These are phyloP conservation scores for Euphorbia schlechtendalii DNA, from an alignment of 441 rosid genomes.

Conservation along the genomic window DNA sequence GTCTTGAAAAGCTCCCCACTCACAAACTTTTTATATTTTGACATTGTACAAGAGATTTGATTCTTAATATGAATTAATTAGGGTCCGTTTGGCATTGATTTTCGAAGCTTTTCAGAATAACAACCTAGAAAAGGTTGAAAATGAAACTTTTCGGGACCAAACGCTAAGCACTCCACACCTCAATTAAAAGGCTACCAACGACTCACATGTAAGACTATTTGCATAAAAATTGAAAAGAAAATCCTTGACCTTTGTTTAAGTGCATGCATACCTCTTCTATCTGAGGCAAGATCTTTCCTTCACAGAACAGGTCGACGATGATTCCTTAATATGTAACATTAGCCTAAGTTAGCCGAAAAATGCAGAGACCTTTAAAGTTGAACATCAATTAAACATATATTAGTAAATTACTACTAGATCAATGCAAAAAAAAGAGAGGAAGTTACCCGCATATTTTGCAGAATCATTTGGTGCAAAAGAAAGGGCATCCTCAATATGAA, in stretches of 20 bases:
- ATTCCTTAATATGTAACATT: constrained; percentile 40
- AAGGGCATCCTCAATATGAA: constrained; percentile 60
- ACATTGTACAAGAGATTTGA: too few species aligned
- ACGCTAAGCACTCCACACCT: too few species aligned
- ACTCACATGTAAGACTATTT: not conserved
- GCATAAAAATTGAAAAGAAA: not conserved
- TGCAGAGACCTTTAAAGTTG: not conserved
- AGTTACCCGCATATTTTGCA: constrained; percentile 57
- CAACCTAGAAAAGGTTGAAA: too few species aligned
- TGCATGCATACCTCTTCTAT: constrained; percentile 53
- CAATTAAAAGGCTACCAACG: too few species aligned
- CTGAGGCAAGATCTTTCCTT: constrained; percentile 57
- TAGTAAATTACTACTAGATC: not conserved
- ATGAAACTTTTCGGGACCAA: too few species aligned
- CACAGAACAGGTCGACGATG: constrained; percentile 58
- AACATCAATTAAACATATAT: not conserved
- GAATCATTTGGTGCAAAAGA: constrained; percentile 29
- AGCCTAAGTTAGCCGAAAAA: constrained; percentile 19
- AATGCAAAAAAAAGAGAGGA: not conserved
- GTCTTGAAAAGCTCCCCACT: too few species aligned
- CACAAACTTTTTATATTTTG: too few species aligned
- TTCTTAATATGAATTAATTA: too few species aligned
- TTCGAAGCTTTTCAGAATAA: too few species aligned
- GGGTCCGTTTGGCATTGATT: too few species aligned
- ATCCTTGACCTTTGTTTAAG: not conserved